Conservation (phyloP, 106 monocot species). For the Dendrobium officinale region DNA sequence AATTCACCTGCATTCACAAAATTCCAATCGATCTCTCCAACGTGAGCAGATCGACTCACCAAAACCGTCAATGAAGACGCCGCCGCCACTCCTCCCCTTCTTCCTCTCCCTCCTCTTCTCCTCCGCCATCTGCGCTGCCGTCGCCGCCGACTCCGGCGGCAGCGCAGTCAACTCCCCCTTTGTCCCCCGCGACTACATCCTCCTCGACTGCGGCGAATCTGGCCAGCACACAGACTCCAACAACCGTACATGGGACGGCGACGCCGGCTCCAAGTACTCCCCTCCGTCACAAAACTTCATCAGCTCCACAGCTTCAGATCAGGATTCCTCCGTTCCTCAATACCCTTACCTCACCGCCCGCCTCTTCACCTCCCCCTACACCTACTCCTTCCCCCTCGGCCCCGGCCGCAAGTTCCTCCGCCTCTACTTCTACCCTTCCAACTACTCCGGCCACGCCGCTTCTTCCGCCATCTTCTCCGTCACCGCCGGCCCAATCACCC, state of each 20-base stretch:
- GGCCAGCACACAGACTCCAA: neutral
- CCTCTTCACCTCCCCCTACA: slow-evolving; percentile 40
- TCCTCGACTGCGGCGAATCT: slow-evolving; percentile 39
- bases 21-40: neutral
- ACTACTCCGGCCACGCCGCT: slow-evolving; percentile 22
- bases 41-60: neutral
- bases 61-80: neutral
- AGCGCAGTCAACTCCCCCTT: neutral
- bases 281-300: slow-evolving; percentile 13
- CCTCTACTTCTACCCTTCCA: slow-evolving; percentile 30
- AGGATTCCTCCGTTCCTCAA: slow-evolving; percentile 23
- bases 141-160: neutral
- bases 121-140: neutral
- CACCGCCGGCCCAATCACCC: slow-evolving; percentile 31
- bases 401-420: slow-evolving; percentile 60
- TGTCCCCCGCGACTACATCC: slow-evolving; percentile 29
- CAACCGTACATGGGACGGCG: slow-evolving; percentile 38
- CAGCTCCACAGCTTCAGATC: slow-evolving; percentile 10
- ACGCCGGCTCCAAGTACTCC: slow-evolving; percentile 25
- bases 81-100: neutral
- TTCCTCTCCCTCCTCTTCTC: slow-evolving; percentile 2
- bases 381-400: slow-evolving; percentile 55
- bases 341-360: slow-evolving; percentile 42
- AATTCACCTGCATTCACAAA: neutral
- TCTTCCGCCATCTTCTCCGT: slow-evolving; percentile 46